Conservation (phyloP, 2,329 filamentous ascomycete genomes). For the Fusarium sp. region DNA sequence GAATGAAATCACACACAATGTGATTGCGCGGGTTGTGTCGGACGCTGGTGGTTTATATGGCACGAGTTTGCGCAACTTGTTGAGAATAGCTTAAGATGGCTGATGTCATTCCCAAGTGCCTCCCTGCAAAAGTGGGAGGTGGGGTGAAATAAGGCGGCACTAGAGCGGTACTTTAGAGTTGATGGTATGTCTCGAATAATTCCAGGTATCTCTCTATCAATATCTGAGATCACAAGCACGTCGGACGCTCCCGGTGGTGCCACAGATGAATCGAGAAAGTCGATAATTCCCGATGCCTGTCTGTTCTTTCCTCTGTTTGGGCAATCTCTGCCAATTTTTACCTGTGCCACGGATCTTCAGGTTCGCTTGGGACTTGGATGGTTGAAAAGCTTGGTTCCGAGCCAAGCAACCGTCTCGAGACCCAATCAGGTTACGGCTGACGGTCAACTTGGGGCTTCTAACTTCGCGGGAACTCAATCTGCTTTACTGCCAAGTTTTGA, state of each 20-base stretch:
- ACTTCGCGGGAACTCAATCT: neutral
- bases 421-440: constrained; percentile 23
- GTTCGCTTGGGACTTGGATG: constrained; percentile 30
- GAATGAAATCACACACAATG: neutral
- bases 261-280: constrained; percentile 2
- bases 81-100: constrained; percentile 39
- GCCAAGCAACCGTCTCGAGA: neutral
- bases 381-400: constrained; percentile 20
- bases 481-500: constrained; percentile 7
- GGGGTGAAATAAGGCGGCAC: constrained; percentile 3
- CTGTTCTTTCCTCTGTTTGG: neutral
- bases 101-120: constrained; percentile 45
- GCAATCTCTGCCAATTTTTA: constrained; percentile 10
- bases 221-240: constrained; percentile 9
- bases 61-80: constrained; percentile 36
- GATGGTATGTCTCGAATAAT: neutral
- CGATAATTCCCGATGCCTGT: constrained; percentile 13
- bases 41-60: constrained; percentile 20
- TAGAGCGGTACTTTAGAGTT: constrained; percentile 22
- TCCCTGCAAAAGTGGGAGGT: constrained; percentile 36
- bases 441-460: neutral
- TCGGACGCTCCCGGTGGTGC: constrained; percentile 18
- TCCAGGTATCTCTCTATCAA: constrained; percentile 22
- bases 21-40: neutral
- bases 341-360: constrained; percentile 34